Conservation (phyloP, 2,329 filamentous ascomycete genomes). For the Colletotrichum australisinense region DNA sequence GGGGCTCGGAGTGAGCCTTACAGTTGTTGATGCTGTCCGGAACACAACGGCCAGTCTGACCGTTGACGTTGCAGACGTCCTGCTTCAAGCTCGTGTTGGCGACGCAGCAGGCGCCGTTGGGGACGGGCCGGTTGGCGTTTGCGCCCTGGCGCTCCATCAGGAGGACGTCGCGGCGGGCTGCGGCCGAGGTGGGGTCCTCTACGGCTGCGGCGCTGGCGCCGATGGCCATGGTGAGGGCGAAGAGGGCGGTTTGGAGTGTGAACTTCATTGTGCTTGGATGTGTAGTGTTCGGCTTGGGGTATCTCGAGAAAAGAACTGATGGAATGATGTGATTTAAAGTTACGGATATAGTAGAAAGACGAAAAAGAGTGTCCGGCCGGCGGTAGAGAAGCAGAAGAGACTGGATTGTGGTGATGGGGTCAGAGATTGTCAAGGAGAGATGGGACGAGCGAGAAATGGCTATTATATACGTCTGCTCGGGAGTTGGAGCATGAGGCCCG, state of each 20-base stretch:
- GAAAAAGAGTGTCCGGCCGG: conserved; percentile 33
- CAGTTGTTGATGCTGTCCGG: conserved; percentile 49
- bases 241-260: conserved; percentile 39
- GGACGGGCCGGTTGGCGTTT: conserved; percentile 48
- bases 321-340: neutral
- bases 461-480: conserved; percentile 8
- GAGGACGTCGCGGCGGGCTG: conserved; percentile 38
- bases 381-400: conserved; percentile 33
- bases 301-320: neutral
- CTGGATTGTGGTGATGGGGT: neutral
- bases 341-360: neutral
- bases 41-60: conserved; percentile 47
- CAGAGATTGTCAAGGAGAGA: neutral
- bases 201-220: conserved; percentile 36
- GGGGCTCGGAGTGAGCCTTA: conserved; percentile 36
- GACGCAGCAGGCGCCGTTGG: conserved; percentile 48
- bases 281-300: neutral
- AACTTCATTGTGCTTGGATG: conserved; percentile 44
- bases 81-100: conserved; percentile 49
- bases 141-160: conserved; percentile 45
- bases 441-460: neutral
- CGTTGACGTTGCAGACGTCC: conserved; percentile 48
- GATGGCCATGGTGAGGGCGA: conserved; percentile 42
- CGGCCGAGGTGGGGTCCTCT: conserved; percentile 35
- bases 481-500: neutral